Percentiles rank a stretch among this genome's conserved stretches.
phyloP scores from a whole-genome alignment of 2,329 filamentous ascomycete species.

The Penicillium sclerotigenum region DNA sequence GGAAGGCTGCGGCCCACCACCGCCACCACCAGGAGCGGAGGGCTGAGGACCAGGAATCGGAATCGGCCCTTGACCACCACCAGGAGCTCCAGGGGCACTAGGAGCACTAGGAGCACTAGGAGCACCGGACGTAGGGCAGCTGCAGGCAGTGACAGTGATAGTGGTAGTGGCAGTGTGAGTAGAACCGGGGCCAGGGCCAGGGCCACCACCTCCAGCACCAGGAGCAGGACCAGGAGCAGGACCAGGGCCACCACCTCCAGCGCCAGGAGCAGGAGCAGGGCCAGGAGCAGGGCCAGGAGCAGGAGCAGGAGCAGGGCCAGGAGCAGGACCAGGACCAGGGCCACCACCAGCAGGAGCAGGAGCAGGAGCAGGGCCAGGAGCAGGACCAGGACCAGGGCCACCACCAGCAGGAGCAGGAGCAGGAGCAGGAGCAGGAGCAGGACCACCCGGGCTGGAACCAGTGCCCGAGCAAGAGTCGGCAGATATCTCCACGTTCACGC shows the following conservation, averaged over 20 bases:
- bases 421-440: not conserved
- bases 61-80: not conserved
- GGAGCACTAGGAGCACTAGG: slow-evolving; percentile 5
- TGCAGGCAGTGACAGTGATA: slow-evolving; percentile 22
- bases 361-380: not conserved
- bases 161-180: slow-evolving; percentile 18
- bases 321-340: not conserved
- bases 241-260: not conserved
- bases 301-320: not conserved
- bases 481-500: slow-evolving; percentile 33
- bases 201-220: not conserved
- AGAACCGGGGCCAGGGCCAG: not conserved
- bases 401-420: slow-evolving; percentile 3
- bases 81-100: slow-evolving; percentile 4
- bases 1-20: not conserved
- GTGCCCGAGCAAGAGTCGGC: slow-evolving; percentile 38
- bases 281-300: not conserved
- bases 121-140: slow-evolving; percentile 12
- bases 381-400: not conserved
- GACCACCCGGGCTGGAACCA: no score
- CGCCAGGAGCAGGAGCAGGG: not conserved
- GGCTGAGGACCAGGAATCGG: not conserved
- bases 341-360: slow-evolving; percentile 5
- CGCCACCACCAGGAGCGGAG: slow-evolving; percentile 1
- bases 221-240: not conserved